Percentiles rank a stretch among this genome's conserved stretches.
Evolutionary conservation across 179 eudicot genomes (phyloP).

Genomic region (Drosera spatulata): DNA sequence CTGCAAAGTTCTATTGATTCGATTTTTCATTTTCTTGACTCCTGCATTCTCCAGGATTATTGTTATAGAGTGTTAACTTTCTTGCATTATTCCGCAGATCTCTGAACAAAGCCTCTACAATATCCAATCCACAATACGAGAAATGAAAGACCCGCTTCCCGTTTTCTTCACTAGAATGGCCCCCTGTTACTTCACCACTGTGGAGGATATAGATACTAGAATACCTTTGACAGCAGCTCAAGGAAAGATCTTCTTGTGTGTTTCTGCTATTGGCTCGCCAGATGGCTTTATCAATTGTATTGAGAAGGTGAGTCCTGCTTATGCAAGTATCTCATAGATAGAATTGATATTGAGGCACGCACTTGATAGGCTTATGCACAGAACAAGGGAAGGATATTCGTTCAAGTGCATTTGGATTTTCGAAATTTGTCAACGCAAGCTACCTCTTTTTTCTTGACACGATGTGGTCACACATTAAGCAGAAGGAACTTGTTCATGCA

Average conservation of each 20-base stretch:
- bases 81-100: slow-evolving; percentile 29
- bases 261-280: slow-evolving; percentile 82
- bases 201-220: slow-evolving; percentile 21
- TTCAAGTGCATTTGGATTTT: too few species aligned
- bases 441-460: background rate
- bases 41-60: background rate
- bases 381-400: too few species aligned
- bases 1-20: too few species aligned
- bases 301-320: slow-evolving; percentile 34
- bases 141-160: slow-evolving; percentile 38
- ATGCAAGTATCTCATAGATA: background rate
- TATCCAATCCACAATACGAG: slow-evolving; percentile 30
- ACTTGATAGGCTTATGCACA: too few species aligned
- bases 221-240: slow-evolving; percentile 34
- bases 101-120: slow-evolving; percentile 21
- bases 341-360: too few species aligned
- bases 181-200: slow-evolving; percentile 56
- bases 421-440: background rate
- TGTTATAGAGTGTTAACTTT: background rate
- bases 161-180: slow-evolving; percentile 61
- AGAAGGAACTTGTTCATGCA: slow-evolving; percentile 19
- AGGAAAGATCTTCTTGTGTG: slow-evolving; percentile 40
- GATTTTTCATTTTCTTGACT: too few species aligned
- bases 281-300: slow-evolving; percentile 51
- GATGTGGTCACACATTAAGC: background rate